A percentile compares a stretch with the other conserved stretches of the same genome.
Conservation (phyloP, 2,329 filamentous ascomycete genomes). For the Diaporthe sp. region DNA sequence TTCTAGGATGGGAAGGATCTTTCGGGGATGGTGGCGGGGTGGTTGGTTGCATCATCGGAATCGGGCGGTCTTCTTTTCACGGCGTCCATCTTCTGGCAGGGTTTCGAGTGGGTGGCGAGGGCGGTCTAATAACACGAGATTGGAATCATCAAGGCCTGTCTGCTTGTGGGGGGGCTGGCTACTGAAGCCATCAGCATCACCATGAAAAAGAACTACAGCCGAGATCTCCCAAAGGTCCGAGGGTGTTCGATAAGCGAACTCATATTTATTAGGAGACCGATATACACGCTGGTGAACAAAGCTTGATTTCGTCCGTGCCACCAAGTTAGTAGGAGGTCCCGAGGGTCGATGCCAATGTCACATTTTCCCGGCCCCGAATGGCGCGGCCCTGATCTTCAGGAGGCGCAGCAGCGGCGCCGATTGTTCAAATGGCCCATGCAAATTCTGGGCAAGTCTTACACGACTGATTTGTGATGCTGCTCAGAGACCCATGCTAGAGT, state of each 20-base stretch:
- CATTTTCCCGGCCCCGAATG: background rate
- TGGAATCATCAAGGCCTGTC: slow-evolving; percentile 1
- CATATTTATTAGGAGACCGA: background rate
- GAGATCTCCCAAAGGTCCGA: background rate
- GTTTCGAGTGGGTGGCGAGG: background rate
- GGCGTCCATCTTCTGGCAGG: background rate
- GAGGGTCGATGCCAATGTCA: background rate
- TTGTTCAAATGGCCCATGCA: background rate
- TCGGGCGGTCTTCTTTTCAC: background rate
- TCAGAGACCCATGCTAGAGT: background rate
- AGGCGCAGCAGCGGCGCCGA: background rate
- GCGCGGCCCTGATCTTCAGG: background rate
- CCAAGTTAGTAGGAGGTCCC: background rate
- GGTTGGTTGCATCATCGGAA: background rate
- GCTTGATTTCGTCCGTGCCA: background rate
- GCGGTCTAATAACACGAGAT: background rate
- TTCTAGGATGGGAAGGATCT: background rate
- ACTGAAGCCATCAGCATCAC: background rate
- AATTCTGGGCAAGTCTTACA: background rate
- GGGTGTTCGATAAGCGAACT: background rate
- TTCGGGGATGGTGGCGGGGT: background rate
- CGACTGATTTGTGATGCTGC: background rate
- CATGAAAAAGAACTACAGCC: background rate
- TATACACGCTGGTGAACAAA: background rate
- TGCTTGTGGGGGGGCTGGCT: background rate